Base-by-base conservation (phyloP, 495 filamentous ascomycete genomes). In the Antarctomyces pellizariae region DNA sequence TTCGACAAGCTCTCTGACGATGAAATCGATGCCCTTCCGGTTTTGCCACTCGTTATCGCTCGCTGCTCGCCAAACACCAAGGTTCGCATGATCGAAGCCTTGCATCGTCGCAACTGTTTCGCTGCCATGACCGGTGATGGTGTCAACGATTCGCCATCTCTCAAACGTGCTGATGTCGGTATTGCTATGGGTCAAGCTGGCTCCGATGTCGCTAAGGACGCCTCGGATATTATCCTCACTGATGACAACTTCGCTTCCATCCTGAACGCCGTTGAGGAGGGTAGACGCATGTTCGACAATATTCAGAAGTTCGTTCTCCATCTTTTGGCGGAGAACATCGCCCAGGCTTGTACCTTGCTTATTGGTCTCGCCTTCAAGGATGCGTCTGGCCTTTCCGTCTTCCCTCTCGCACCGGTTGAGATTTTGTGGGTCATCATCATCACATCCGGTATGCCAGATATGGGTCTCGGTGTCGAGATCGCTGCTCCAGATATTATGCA, bases 341-440 rank as follows among this genome's bases (percentile, higher is more conserved):
- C 73, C 14, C 61, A 76, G 31, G 73, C 71, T 5, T 51, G 54
- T 21, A 71, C 60, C 2, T 50, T 80, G 17, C 59, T 80, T 6
- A 64, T 76, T 35, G 73, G 73, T 29, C 58, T 78, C 2, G 62
- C 51, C 0, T 77, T 80, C 50, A 75, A 76, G 42, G 74, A 80
- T 40, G 28, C 38, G 0, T 47, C 39, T 24, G 49, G 57, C 0
- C 50, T 74, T 13, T 77, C 71, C 1, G 72, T 77, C 6, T 79
- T 75, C 42, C 73, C 72, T 3, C 57, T 79, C 13, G 42, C 72
- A 0, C 73, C 72, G 0, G 68, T 78, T 8, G 66, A 79, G 38
- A 74, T 77, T 33, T 52, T 79, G 5, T 77, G 73, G 71, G 64
- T 77, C 30, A 76, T 75, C 46, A 76, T 78, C 67, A 56, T 74